Base-by-base conservation (phyloP, 345 rosid genomes). In the Mangifera indica region DNA sequence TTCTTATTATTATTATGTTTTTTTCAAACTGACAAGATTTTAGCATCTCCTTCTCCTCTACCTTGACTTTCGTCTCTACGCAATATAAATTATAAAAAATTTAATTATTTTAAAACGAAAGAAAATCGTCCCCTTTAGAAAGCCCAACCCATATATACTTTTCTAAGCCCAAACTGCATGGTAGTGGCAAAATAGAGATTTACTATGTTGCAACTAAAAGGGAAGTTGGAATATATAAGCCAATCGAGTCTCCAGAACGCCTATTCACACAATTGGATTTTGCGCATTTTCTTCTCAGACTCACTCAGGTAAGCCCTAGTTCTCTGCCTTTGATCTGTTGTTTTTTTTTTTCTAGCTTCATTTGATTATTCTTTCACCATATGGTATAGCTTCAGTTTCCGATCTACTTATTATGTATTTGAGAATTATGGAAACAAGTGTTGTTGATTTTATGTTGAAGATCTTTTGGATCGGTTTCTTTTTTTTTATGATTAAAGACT, bases 251-350 rank as follows among this genome's bases (percentile, higher is more conserved):
- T 29, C 32, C 2, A 29, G 3, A 29, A 3, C 32, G 37, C 10
- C 18, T 5, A 21, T 18, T 4, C 21, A 34, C 42, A 13, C 37
- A 29, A 17, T 63, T 57, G 37, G 72, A 40, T 14, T 44, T 14
- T 54, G 46, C 20, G 25, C 29, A 5, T 54, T 58, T 5, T 37
- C 69, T 54, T 46, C 21, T 21, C 45, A 5, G 60, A 45, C 69
- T 63, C 22, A 24, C 72, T 74, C 68, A 56, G 78, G 78, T 80
- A 70, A 80, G 61, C 76, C 73, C 78, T 53, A 60, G 69, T 21
- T 44, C 64, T 57, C 32, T 0, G 9, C 48, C 21, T 8, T 60
- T 5, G 45, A 9, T 71, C 10, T n/a, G n/a, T n/a, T n/a, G n/a
- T n/a, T n/a, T n/a, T n/a, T n/a, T 1, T 10, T 13, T 37, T 40